Conservation (phyloP, 1,284 basidiomycete genomes). For the Fomitopsis pinicola region DNA sequence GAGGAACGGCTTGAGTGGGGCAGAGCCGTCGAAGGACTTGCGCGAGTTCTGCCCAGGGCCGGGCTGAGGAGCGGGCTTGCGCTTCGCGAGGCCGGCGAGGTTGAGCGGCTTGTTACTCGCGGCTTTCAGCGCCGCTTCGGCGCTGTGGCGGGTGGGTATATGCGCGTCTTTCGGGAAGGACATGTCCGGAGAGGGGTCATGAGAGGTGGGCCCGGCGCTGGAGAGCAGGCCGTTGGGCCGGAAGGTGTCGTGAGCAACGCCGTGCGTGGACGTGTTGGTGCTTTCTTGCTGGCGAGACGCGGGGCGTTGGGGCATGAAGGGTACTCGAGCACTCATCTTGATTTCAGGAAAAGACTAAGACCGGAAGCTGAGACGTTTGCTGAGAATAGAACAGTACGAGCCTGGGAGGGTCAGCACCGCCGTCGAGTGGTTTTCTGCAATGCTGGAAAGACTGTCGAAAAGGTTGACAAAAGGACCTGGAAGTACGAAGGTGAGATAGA, state of each 20-base stretch:
- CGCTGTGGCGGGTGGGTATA: neutral
- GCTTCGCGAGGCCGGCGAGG: conserved; percentile 19
- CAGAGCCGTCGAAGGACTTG: conserved; percentile 13
- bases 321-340: conserved; percentile 20
- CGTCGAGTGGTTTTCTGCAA: too few species aligned
- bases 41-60: conserved; percentile 5
- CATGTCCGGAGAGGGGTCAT: neutral
- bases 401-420: too few species aligned
- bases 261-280: neutral
- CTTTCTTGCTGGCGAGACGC: neutral
- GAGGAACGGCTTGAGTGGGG: conserved; percentile 13
- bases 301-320: conserved; percentile 16
- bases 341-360: too few species aligned
- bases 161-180: neutral
- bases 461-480: too few species aligned
- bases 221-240: conserved; percentile 7
- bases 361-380: too few species aligned
- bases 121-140: conserved; percentile 2
- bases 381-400: too few species aligned
- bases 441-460: too few species aligned
- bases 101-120: conserved; percentile 26
- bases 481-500: too few species aligned
- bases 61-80: conserved; percentile 8
- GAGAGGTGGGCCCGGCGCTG: neutral
- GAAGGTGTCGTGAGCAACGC: conserved; percentile 1